Conservation (phyloP, 768 basidiomycete species). For the Phylloporus sp. region DNA sequence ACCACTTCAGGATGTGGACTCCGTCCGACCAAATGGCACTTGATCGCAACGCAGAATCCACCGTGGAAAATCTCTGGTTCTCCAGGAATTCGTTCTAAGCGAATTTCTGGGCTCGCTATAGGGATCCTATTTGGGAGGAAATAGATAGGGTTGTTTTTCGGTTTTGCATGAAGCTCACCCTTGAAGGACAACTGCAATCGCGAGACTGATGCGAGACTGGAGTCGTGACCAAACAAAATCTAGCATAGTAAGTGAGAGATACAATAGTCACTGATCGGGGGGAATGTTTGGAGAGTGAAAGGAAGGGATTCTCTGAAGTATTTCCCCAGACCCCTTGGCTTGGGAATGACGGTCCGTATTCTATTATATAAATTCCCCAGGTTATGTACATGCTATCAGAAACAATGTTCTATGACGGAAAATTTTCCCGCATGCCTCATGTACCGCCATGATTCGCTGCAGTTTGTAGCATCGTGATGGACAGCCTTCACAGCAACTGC, state of each 20-base stretch:
- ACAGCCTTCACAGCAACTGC: constrained; percentile 2
- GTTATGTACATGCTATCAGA: too few species aligned
- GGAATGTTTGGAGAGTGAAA: background rate
- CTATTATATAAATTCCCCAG: too few species aligned
- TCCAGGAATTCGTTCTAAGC: constrained; percentile 10
- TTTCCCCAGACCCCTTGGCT: too few species aligned
- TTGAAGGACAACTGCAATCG: background rate
- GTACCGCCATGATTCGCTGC: too few species aligned
- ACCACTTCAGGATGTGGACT: constrained; percentile 10
- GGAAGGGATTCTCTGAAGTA: too few species aligned
- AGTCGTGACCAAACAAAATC: background rate
- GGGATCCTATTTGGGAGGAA: background rate
- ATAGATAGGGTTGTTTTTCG: background rate
- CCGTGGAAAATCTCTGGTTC: constrained; percentile 6
- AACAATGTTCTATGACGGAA: too few species aligned
- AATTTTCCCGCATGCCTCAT: too few species aligned
- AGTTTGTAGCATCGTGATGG: too few species aligned
- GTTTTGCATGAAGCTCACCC: background rate
- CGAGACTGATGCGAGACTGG: background rate
- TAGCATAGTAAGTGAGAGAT: background rate
- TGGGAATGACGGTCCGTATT: too few species aligned
- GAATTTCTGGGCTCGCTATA: background rate
- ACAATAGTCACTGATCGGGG: background rate
- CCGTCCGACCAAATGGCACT: constrained; percentile 2
- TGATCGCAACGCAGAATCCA: constrained; percentile 6